These are phyloP conservation scores for Mycena metata DNA, from an alignment of 768 basidiomycete genomes.

Conservation along the genomic window DNA sequence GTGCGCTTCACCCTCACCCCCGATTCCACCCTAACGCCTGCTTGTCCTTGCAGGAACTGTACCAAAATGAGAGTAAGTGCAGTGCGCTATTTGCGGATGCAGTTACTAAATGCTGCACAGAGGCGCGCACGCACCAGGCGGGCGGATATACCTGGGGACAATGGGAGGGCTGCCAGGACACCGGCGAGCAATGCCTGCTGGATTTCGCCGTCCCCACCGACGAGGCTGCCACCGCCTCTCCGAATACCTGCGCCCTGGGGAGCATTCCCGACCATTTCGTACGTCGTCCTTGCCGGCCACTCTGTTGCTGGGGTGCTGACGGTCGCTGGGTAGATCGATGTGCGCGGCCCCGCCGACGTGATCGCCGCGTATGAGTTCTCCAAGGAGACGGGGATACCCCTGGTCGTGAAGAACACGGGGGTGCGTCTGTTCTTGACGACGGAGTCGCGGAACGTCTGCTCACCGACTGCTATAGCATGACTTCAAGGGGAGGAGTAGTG, in stretches of 20 bases:
- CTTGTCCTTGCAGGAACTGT: conserved; percentile 23
- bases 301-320: conserved; percentile 9
- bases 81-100: background rate
- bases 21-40: background rate
- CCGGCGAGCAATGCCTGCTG: conserved; percentile 61
- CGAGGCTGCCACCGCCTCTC: conserved; percentile 43
- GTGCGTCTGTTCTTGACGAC: conserved; percentile 44
- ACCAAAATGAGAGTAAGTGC: conserved; percentile 33
- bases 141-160: conserved; percentile 56
- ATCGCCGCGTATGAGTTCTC: conserved; percentile 60
- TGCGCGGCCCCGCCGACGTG: conserved; percentile 55
- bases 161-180: conserved; percentile 69
- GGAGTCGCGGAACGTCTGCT: background rate
- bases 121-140: conserved; percentile 31
- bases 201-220: conserved; percentile 54
- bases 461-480: conserved; percentile 53
- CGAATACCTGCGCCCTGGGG: conserved; percentile 51
- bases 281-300: conserved; percentile 24
- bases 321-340: conserved; percentile 54
- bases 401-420: conserved; percentile 67
- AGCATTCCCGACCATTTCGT: conserved; percentile 58
- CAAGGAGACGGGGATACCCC: conserved; percentile 52
- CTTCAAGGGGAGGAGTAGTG: conserved; percentile 63
- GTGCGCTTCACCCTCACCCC: background rate
- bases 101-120: background rate